Conservation (phyloP, 177 flowering plant genomes). For the Tripterygium wilfordii region DNA sequence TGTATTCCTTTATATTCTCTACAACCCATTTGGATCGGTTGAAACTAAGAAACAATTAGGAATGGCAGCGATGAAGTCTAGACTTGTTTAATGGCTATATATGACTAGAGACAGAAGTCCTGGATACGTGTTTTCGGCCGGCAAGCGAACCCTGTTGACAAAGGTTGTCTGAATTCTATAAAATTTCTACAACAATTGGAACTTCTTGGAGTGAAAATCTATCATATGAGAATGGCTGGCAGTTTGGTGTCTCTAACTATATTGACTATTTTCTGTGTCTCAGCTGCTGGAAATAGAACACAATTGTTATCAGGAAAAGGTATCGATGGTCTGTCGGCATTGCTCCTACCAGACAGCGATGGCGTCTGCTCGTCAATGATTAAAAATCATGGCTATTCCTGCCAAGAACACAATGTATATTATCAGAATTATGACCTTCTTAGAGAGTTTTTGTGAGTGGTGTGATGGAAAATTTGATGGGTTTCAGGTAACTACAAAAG, state of each 20-base stretch:
- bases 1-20: no score
- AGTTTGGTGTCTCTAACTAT: conserved; percentile 5
- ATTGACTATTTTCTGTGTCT: conserved; percentile 11
- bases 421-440: neutral
- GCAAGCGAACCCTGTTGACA: no score
- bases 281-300: neutral
- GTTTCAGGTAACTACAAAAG: conserved; percentile 71
- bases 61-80: no score
- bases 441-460: neutral
- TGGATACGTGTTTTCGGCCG: no score
- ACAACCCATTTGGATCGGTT: no score
- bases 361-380: conserved; percentile 54
- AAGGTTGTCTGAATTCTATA: no score
- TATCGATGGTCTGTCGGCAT: neutral
- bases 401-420: conserved; percentile 62
- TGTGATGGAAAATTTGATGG: no score
- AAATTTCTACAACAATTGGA: neutral
- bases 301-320: neutral
- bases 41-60: no score
- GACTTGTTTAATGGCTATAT: no score
- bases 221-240: conserved; percentile 9
- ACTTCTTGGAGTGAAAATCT: neutral
- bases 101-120: no score
- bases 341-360: conserved; percentile 11
- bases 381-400: conserved; percentile 45